Evolutionary conservation across 2,329 filamentous ascomycete genomes (phyloP).

Genomic region (Alternaria gaisen): DNA sequence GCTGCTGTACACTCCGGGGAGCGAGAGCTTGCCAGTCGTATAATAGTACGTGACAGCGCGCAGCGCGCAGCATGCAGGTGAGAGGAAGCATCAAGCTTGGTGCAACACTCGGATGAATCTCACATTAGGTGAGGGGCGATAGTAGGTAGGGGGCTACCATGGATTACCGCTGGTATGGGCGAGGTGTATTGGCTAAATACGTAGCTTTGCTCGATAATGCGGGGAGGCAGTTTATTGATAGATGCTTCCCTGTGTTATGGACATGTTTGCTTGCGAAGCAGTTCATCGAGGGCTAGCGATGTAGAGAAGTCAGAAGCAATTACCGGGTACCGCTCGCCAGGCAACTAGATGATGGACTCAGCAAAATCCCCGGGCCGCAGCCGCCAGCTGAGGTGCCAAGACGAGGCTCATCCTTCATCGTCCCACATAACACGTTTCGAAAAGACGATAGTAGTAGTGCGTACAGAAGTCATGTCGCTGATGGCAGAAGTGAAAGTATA

Average conservation of each 20-base stretch:
- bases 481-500: not conserved
- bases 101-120: conserved; percentile 34
- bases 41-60: not conserved
- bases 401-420: conserved; percentile 18
- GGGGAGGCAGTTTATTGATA: conserved; percentile 14
- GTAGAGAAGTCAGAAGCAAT: conserved; percentile 5
- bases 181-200: conserved; percentile 22
- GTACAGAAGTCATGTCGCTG: not conserved
- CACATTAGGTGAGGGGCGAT: conserved; percentile 15
- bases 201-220: conserved; percentile 3
- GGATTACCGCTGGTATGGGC: conserved; percentile 14
- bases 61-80: conserved; percentile 29
- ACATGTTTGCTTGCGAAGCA: conserved; percentile 8
- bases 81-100: conserved; percentile 34
- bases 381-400: conserved; percentile 15
- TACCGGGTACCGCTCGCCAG: conserved; percentile 1
- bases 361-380: conserved; percentile 8
- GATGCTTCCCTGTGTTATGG: conserved; percentile 7
- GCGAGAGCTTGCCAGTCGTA: not conserved
- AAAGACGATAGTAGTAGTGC: not conserved
- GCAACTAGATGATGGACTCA: not conserved
- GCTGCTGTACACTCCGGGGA: conserved; percentile 15
- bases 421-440: not conserved
- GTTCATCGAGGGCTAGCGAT: not conserved
- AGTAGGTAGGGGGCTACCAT: conserved; percentile 16